Percentiles rank a stretch among this genome's conserved stretches.
These are phyloP conservation scores for peach (Prunus persica) DNA, from an alignment of 306 rosid genomes.

Conservation along the genomic window Prunus_persica_NCBIv2 NC_034014.1:5220501-5221000, in stretches of 20 bases:
- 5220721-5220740: conserved; percentile 8
- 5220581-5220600: rapidly evolving
- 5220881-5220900: conserved; percentile 18
- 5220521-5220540: too few relatives aligned
- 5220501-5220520: too few relatives aligned
- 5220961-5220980: background rate
- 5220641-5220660: background rate
- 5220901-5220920: conserved; percentile 19
- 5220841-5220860: background rate
- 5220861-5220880: background rate
- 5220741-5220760: background rate
- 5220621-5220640: background rate
- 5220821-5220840: conserved; percentile 1
- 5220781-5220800: background rate
- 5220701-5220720: background rate
- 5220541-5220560: rapidly evolving
- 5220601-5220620: too few relatives aligned
- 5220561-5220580: rapidly evolving
- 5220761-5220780: background rate
- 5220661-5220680: background rate
- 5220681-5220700: background rate
- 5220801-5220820: conserved; percentile 7
- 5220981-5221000: too few relatives aligned
- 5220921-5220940: background rate
- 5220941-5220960: background rate